Conservation (phyloP, 176 grass and related monocot genomes). For the Sorghum bicolor region Sorghum_bicolor_NCBIv3 NC_012878.2:45425501-45426000, state of each 20-base stretch:
- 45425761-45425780: neutral
- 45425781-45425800: neutral
- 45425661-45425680: neutral
- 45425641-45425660: slow-evolving; percentile 34
- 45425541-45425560: neutral
- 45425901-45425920: neutral
- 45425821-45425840: slow-evolving; percentile 11
- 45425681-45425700: slow-evolving; percentile 15
- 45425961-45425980: neutral
- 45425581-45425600: slow-evolving; percentile 26
- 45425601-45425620: neutral
- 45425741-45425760: neutral
- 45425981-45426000: neutral
- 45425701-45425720: slow-evolving; percentile 34
- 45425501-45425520: slow-evolving; percentile 44
- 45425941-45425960: neutral
- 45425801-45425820: neutral
- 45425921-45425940: neutral
- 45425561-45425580: slow-evolving; percentile 19
- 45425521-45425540: slow-evolving; percentile 34
- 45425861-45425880: slow-evolving; percentile 1
- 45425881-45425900: neutral
- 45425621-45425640: slow-evolving; percentile 1
- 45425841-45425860: slow-evolving; percentile 2
- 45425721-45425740: neutral